Base-by-base conservation (phyloP, 2,329 filamentous ascomycete genomes). In the Chlorencoelia australis region DNA sequence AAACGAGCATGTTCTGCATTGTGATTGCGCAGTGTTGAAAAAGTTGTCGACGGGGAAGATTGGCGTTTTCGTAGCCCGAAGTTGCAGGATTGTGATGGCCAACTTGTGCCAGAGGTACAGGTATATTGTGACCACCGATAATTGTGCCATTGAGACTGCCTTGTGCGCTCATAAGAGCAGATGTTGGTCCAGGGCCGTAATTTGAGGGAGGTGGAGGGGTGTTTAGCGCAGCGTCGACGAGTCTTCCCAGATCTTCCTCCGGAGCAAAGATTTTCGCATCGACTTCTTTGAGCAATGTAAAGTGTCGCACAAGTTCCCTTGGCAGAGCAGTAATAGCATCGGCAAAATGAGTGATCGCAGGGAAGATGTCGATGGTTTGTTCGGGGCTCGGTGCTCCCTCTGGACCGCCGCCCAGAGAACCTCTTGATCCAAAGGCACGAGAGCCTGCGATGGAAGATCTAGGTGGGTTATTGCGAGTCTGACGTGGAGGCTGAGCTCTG, bases 181-280 rank as follows among this genome's bases (percentile, higher is more conserved):
- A 53, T 42, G 45, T 45, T 34, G 47, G 39, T 18, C 44, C 52
- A 22, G 45, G 35, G 37, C 43, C 36, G 42, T 51, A 49, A 35
- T 49, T 49, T 44, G 56, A 51, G 37, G 59, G 57, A 37, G 68
- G 65, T 19, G 62, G 57, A 42, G 65, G 66, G 20, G 67, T 61
- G 46, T 67, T 67, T 44, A 73, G 60, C 43, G 82, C 75, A 35
- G 70, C 70, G 43, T 79, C 69, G 50, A 94, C 74, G 43, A 93
- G 70, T 54, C 81, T 73, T 54, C 82, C 79, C 40, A 98, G 71
- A 53, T 80, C 73, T 51, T 91, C 82, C 58, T 94, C 86, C 5
- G 91, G 82, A 17, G 78, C 79, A 61, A 88, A 91, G 46, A 94
- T 83, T 64, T 98, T 98, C 45, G 89, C 89, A 65, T 98, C 91